Base-by-base conservation (phyloP, 2,329 filamentous ascomycete genomes). In the Paracoccidioides brasiliensis region DNA sequence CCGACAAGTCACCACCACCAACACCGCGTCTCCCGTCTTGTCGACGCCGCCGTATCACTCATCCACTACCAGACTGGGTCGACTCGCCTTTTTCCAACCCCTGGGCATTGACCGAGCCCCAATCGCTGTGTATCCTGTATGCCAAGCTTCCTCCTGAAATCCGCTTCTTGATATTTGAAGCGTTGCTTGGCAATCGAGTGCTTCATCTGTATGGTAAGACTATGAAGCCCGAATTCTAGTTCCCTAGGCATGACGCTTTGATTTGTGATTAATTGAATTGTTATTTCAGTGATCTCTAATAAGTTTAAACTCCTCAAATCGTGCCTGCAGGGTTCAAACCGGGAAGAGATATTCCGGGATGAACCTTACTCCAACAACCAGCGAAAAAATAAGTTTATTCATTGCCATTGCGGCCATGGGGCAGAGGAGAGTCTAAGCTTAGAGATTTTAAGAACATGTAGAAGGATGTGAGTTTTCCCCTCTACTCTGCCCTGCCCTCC, bases 151-250 rank as follows among this genome's bases (percentile, higher is more conserved):
- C 49, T n/a, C 49, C 49, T 28, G 49, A 51, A 41, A 51, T 51
- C 14, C 49, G 49, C 6, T 32, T 51, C 15, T 40, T 51, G 49
- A 51, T 51, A 40, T 51, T 51, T 37, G 49, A 51, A 51, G 49
- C 37, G 22, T 14, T 41, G 35, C 22, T 51, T n/a, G 35, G 37
- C 9, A 51, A 51, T 51, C 49, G 49, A 51, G 49, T 51, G 37
- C 37, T 51, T 8, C 49, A 51, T 40, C 10, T 51, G 37, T 28
- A 22, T 14, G 3, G 10, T 12, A 14, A n/a, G 49, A 14, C 14
- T 51, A 9, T 14, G 6, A 10, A 28, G 12, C 22, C 10, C 5
- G 37, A 41, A 30, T 35, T 6, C 48, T 10, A 12, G n/a, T 38
- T 50, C 15, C 9, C 32, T 2, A 40, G 10, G 2, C 35, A 14